Conservation (phyloP, 2,329 filamentous ascomycete genomes). For the Diaporthe destruens region DNA sequence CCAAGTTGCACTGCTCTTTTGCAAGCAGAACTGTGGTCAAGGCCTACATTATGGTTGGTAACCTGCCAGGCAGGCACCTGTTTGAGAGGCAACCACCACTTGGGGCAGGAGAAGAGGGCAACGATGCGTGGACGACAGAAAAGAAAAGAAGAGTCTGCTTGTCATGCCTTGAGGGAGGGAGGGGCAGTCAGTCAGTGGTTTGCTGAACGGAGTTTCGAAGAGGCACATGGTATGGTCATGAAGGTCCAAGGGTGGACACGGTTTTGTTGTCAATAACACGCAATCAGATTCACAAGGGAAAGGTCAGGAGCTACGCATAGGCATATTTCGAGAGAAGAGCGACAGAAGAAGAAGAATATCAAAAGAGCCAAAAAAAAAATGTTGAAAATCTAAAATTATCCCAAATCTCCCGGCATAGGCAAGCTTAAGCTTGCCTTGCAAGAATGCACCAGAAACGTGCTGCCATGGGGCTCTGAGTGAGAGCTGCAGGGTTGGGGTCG, state of each 20-base stretch:
- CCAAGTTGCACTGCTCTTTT: background rate
- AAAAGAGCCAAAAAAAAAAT: slow-evolving; percentile 40
- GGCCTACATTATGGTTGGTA: background rate
- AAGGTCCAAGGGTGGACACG: slow-evolving; percentile 20
- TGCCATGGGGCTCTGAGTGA: too few species aligned
- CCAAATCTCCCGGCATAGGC: background rate
- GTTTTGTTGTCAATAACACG: slow-evolving; percentile 39
- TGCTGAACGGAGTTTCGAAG: slow-evolving; percentile 24
- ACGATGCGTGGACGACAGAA: background rate
- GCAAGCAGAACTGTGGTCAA: background rate
- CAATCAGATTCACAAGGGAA: slow-evolving; percentile 27
- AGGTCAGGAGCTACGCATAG: slow-evolving; percentile 30
- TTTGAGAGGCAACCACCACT: background rate
- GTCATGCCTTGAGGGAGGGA: background rate
- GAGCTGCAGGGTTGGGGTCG: too few species aligned
- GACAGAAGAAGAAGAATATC: slow-evolving; percentile 18
- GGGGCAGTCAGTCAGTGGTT: background rate
- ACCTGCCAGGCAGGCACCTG: background rate
- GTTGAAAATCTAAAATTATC: slow-evolving; percentile 40
- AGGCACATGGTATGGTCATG: slow-evolving; percentile 35
- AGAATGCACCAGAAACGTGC: background rate
- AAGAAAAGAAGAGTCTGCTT: background rate
- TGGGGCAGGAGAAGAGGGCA: background rate
- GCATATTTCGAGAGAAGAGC: slow-evolving; percentile 36
- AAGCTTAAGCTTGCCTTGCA: background rate